Evolutionary conservation across 2,329 filamentous ascomycete genomes (phyloP).

Genomic region (Aspergillus melleus): DNA sequence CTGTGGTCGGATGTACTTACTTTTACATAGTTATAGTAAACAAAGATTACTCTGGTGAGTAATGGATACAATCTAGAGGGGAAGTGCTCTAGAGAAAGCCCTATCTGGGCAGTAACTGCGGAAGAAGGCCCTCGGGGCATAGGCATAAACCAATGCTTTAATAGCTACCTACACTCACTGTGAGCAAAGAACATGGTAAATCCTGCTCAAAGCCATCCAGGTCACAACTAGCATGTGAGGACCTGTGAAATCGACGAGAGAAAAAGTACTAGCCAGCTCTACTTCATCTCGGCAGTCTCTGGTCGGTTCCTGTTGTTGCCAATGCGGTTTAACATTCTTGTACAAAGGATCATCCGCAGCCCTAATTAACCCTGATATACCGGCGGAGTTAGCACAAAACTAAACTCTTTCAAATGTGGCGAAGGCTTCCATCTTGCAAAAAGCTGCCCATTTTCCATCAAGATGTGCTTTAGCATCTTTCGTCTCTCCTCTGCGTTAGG

Average conservation of each 20-base stretch:
- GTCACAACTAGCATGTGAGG: not conserved
- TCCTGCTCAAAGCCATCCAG: not conserved
- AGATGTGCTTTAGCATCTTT: conserved; percentile 21
- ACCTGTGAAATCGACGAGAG: not conserved
- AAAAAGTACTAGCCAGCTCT: not conserved
- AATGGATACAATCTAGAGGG: too few relatives aligned
- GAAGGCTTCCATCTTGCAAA: conserved; percentile 23
- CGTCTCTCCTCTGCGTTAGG: conserved; percentile 18
- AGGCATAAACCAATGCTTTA: not conserved
- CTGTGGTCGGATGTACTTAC: too few relatives aligned
- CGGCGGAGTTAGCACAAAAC: conserved; percentile 18
- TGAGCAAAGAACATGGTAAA: not conserved
- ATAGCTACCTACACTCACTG: not conserved
- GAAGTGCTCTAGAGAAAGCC: too few relatives aligned
- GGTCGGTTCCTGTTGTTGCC: not conserved
- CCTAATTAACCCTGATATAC: not conserved
- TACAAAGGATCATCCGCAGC: not conserved
- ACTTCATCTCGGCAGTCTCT: not conserved
- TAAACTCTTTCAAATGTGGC: conserved; percentile 18
- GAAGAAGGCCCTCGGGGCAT: not conserved
- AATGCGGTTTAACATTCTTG: not conserved
- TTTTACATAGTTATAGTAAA: too few relatives aligned
- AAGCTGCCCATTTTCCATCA: conserved; percentile 25
- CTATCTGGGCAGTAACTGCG: not conserved
- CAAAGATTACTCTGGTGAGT: too few relatives aligned